Percentiles rank a stretch among this genome's conserved stretches.
These are phyloP conservation scores for Pyrenophora teres DNA, from an alignment of 2,329 filamentous ascomycete species.

Conservation along the genomic window DNA sequence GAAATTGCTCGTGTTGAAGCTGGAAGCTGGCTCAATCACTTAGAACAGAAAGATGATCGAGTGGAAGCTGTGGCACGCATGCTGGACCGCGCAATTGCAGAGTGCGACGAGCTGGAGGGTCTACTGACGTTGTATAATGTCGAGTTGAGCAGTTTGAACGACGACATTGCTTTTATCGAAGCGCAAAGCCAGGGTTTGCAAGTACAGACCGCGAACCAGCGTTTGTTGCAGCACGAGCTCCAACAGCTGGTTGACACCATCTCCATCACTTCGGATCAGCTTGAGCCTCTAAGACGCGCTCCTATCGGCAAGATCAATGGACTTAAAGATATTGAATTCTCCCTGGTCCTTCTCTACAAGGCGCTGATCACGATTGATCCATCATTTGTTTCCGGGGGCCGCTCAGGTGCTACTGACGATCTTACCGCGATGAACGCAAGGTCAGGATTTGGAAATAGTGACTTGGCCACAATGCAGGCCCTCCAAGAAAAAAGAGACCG, in stretches of 20 bases:
- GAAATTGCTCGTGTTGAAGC: conserved; percentile 91
- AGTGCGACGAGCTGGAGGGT: conserved; percentile 96
- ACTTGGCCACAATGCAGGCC: conserved; percentile 82
- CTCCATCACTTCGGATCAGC: conserved; percentile 77
- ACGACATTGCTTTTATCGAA: conserved; percentile 97
- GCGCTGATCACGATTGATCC: conserved; percentile 95
- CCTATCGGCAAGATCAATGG: conserved; percentile 73
- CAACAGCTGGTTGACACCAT: conserved; percentile 88
- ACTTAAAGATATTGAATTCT: conserved; percentile 75
- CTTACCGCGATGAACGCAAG: conserved; percentile 43
- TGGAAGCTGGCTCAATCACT: conserved; percentile 84
- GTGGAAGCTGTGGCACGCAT: conserved; percentile 84
- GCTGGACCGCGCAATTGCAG: conserved; percentile 86
- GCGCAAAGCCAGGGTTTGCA: conserved; percentile 96
- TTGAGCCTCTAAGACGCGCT: conserved; percentile 73
- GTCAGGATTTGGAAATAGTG: conserved; percentile 72
- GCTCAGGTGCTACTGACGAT: conserved; percentile 51
- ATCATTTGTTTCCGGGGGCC: conserved; percentile 63
- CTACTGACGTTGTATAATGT: conserved; percentile 92
- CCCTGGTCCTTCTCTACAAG: conserved; percentile 82
- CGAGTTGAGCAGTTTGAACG: conserved; percentile 82
- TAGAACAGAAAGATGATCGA: conserved; percentile 85
- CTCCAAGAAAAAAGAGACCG: conserved; percentile 93
- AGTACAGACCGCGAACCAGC: conserved; percentile 96
- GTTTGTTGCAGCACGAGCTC: conserved; percentile 86